Evolutionary conservation across 345 rosid genomes (phyloP).

Genomic region (Linum tenue): DNA sequence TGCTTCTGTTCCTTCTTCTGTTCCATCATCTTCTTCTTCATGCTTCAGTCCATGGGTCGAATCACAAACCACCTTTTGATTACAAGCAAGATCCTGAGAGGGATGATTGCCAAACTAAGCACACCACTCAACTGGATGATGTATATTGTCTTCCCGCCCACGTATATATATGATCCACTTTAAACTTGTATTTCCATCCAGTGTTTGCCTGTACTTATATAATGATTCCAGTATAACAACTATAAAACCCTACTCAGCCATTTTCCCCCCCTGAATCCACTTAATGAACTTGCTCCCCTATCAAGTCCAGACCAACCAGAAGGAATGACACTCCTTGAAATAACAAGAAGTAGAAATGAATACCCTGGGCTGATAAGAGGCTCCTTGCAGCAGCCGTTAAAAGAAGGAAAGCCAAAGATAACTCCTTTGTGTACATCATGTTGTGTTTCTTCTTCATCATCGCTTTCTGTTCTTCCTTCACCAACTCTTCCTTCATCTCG

Average conservation of each 20-base stretch:
- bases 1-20: too few relatives aligned
- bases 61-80: too few relatives aligned
- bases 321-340: constrained; percentile 93
- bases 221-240: neutral
- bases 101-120: neutral
- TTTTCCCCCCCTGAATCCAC: constrained; percentile 18
- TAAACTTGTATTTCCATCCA: constrained; percentile 9
- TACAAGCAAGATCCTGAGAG: too few relatives aligned
- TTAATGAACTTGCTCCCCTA: constrained; percentile 74
- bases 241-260: neutral
- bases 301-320: constrained; percentile 86
- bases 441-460: constrained; percentile 75
- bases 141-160: constrained; percentile 2
- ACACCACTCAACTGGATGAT: neutral
- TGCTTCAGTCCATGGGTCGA: too few relatives aligned
- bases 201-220: neutral
- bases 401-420: constrained; percentile 75
- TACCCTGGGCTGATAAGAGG: constrained; percentile 85
- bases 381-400: constrained; percentile 82
- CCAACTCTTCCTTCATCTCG: constrained; percentile 39
- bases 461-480: constrained; percentile 31
- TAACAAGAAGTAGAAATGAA: constrained; percentile 94
- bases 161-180: neutral
- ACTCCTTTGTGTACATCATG: constrained; percentile 75
- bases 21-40: too few relatives aligned